These are phyloP conservation scores for Chlorella sp. DNA, from an alignment of 139 green algal species.

Conservation along the genomic window DNA sequence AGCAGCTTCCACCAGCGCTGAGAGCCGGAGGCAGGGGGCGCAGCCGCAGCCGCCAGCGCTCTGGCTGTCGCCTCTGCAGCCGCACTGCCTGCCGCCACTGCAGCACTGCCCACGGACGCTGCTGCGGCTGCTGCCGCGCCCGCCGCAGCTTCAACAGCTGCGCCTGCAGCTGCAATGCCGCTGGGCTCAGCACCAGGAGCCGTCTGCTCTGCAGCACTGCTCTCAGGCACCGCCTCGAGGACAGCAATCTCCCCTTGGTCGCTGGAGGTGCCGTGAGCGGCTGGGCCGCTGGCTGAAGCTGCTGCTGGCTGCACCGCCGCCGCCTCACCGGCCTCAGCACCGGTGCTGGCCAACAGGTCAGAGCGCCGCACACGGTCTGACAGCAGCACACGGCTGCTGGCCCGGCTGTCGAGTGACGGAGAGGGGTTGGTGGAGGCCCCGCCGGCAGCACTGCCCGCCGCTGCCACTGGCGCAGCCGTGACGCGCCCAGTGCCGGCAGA, in stretches of 20 bases:
- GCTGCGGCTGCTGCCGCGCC: background rate
- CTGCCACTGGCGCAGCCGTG: background rate
- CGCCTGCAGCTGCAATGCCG: background rate
- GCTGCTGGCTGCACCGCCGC: background rate
- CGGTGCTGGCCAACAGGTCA: constrained; percentile 5
- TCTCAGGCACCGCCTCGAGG: constrained; percentile 22
- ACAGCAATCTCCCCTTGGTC: constrained; percentile 3
- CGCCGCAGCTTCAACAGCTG: background rate
- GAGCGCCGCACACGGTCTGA: background rate
- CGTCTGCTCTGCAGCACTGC: background rate
- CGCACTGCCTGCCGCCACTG: no score
- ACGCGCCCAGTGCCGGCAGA: background rate
- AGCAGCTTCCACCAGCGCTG: no score
- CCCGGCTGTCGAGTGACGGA: constrained; percentile 13
- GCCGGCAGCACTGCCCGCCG: background rate
- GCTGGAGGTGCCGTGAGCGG: background rate
- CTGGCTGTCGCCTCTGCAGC: no score
- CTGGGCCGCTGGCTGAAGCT: background rate
- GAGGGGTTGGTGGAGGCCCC: constrained; percentile 9
- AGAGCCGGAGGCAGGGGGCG: no score
- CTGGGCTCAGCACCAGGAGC: background rate
- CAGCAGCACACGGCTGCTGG: constrained; percentile 23
- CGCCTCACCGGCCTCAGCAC: background rate
- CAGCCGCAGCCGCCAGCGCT: no score
- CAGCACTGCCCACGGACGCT: no score